Percentiles rank a stretch among this genome's conserved stretches.
These are phyloP conservation scores for Calocera cornea DNA, from an alignment of 768 basidiomycete genomes.

Conservation along the genomic window DNA sequence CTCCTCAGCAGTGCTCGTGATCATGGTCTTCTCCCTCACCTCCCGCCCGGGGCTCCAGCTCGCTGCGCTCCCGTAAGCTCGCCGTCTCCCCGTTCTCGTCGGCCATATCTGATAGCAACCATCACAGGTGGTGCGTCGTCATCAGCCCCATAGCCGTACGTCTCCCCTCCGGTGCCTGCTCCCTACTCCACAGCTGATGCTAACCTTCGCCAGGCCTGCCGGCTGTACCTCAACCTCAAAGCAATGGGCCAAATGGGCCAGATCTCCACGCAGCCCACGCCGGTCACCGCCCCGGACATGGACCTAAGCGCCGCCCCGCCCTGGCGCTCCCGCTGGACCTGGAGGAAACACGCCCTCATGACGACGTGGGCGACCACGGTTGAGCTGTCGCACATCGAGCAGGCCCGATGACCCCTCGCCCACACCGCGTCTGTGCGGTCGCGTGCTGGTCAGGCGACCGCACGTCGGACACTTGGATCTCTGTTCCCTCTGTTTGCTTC, in stretches of 20 bases:
- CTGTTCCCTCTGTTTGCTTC: no score
- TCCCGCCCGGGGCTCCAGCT: background rate
- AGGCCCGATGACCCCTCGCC: background rate
- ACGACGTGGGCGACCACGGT: conserved; percentile 1
- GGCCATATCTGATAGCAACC: no score
- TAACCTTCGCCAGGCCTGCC: background rate
- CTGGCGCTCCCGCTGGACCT: background rate
- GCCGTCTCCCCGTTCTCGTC: no score
- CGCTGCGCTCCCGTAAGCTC: background rate
- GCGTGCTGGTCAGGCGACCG: no score
- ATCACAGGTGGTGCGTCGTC: conserved; percentile 1
- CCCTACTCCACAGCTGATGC: background rate
- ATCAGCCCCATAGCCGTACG: conserved; percentile 1
- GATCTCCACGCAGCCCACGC: background rate
- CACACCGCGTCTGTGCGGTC: no score
- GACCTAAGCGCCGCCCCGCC: background rate
- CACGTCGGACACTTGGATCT: no score
- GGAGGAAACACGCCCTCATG: background rate
- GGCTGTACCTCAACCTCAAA: background rate
- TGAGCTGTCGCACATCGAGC: background rate
- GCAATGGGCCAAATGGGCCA: background rate
- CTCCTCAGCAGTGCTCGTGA: background rate
- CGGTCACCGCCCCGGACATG: background rate
- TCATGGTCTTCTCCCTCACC: background rate
- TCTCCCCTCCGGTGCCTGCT: background rate